These are phyloP conservation scores for Coniella vitis DNA, from an alignment of 2,329 filamentous ascomycete species.

Conservation along the genomic window DNA sequence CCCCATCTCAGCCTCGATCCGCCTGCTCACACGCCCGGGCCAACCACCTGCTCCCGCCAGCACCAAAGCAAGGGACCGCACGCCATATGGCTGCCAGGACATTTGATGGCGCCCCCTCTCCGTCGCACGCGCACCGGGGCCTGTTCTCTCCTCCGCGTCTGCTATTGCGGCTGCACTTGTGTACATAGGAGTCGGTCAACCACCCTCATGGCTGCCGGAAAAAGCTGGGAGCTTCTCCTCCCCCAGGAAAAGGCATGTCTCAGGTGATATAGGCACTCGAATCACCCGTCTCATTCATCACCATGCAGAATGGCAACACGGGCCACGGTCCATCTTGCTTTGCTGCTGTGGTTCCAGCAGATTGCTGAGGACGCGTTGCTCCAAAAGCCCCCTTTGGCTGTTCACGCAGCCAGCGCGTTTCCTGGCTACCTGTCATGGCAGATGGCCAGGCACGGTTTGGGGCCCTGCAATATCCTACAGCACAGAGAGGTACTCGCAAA, in stretches of 20 bases:
- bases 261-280: too few species aligned
- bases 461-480: not conserved
- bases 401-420: too few species aligned
- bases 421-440: not conserved
- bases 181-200: too few species aligned
- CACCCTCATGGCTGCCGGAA: not conserved
- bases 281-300: too few species aligned
- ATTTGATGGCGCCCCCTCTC: not conserved
- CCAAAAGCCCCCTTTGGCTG: too few species aligned
- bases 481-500: too few species aligned
- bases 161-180: too few species aligned
- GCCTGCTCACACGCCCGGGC: not conserved
- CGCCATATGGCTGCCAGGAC: not conserved
- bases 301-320: too few species aligned
- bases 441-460: not conserved
- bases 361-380: too few species aligned
- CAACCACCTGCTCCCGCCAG: not conserved
- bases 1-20: slow-evolving; percentile 3
- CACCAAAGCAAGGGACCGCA: slow-evolving; percentile 5
- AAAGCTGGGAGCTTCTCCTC: not conserved
- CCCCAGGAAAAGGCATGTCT: not conserved
- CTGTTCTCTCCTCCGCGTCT: not conserved
- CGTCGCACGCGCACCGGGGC: not conserved
- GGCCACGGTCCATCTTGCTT: too few species aligned
- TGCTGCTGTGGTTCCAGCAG: too few species aligned